These are phyloP conservation scores for Tuber indicum DNA, from an alignment of 495 filamentous ascomycete species.

Conservation along the genomic window DNA sequence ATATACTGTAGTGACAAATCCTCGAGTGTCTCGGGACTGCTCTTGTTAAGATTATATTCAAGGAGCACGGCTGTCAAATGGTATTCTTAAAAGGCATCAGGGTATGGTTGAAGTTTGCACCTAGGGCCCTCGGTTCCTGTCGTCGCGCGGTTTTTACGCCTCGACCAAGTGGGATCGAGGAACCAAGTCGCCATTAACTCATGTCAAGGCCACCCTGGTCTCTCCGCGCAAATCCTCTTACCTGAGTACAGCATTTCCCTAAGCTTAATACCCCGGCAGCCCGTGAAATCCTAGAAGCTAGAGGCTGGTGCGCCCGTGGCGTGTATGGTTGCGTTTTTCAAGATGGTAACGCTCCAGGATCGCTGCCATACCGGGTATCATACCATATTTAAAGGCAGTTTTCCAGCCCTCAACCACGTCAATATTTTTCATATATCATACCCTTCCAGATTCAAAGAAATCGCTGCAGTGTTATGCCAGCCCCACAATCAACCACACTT, in stretches of 20 bases:
- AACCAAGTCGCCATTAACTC: not conserved
- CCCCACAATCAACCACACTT: not conserved
- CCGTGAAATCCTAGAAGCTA: not conserved
- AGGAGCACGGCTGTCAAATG: not conserved
- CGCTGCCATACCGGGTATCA: not conserved
- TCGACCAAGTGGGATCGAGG: not conserved
- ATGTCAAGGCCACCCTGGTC: not conserved
- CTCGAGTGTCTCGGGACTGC: not conserved
- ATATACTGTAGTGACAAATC: not conserved
- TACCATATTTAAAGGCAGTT: not conserved
- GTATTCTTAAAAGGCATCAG: not conserved
- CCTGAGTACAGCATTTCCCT: not conserved
- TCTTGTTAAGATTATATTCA: not conserved
- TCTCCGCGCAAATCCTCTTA: not conserved
- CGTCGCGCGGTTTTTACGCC: not conserved
- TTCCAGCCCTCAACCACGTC: not conserved
- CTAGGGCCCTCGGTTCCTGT: not conserved
- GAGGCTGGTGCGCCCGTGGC: not conserved
- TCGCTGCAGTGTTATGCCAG: not conserved
- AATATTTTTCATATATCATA: not conserved
- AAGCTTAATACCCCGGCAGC: not conserved
- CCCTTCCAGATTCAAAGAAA: not conserved
- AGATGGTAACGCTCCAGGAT: not conserved
- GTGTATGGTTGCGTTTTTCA: not conserved
- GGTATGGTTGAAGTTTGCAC: not conserved